Evolutionary conservation across 176 grass and related monocot genomes (phyloP).

Genomic region (Avena insularis): DNA sequence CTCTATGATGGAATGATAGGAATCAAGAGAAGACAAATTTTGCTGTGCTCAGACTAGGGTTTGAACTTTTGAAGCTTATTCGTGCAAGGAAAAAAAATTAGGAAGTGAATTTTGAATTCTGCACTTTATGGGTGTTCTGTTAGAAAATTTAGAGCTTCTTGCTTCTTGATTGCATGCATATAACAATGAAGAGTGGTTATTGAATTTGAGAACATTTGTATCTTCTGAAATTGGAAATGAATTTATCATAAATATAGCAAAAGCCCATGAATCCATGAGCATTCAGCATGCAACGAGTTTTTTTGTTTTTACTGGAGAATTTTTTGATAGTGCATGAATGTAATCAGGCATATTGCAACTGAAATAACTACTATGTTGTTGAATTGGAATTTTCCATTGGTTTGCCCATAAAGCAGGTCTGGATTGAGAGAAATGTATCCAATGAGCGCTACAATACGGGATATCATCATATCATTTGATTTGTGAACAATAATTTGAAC

Average conservation of each 20-base stretch:
- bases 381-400: neutral
- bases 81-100: neutral
- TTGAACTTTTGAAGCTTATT: slow-evolving; percentile 25
- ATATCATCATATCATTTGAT: neutral
- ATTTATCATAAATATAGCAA: slow-evolving; percentile 4
- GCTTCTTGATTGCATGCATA: slow-evolving; percentile 15
- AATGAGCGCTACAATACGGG: neutral
- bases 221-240: slow-evolving; percentile 11
- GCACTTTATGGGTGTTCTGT: neutral
- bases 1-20: slow-evolving; percentile 4
- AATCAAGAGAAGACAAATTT: neutral
- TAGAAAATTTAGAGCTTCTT: neutral
- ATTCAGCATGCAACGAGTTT: neutral
- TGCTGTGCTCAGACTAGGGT: slow-evolving; percentile 21
- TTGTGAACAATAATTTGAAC: neutral
- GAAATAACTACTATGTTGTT: neutral
- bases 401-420: neutral
- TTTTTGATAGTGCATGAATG: neutral
- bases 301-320: neutral
- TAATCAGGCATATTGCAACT: neutral
- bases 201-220: slow-evolving; percentile 22
- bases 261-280: neutral
- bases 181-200: neutral
- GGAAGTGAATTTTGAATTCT: slow-evolving; percentile 29
- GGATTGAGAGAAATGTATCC: neutral